phyloP scores from a whole-genome alignment of 305 asterid genomes.

The Fraxinus ornus region DNA sequence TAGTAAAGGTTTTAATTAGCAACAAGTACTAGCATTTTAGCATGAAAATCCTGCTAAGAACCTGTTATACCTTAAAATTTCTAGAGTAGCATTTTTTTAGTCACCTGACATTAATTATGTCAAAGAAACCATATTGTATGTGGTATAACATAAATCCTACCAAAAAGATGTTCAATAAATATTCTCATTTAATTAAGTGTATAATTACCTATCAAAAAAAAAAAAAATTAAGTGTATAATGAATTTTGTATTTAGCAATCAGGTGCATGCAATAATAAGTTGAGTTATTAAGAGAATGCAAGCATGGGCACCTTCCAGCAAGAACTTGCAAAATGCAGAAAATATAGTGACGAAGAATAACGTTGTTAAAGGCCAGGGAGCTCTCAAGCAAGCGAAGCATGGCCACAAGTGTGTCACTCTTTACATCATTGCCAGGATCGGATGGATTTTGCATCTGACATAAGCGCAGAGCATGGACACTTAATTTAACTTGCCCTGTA shows the following conservation, averaged over 20 bases:
- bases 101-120: neutral
- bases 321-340: conserved; percentile 97
- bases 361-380: conserved; percentile 83
- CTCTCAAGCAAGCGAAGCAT: conserved; percentile 92
- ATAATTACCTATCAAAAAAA: too few relatives aligned
- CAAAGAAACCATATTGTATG: neutral
- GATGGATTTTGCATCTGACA: conserved; percentile 67
- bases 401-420: conserved; percentile 75
- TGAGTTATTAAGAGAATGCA: conserved; percentile 21
- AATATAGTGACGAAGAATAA: conserved; percentile 79
- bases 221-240: neutral
- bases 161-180: neutral
- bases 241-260: neutral
- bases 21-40: neutral
- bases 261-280: neutral
- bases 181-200: neutral
- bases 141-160: neutral
- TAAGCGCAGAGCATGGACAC: conserved; percentile 76
- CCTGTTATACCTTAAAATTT: neutral
- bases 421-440: conserved; percentile 55
- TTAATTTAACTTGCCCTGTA: conserved; percentile 88
- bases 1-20: neutral
- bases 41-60: conserved; percentile 1
- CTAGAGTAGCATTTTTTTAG: neutral
- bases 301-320: conserved; percentile 64